Percentiles rank a stretch among this genome's conserved stretches.
Evolutionary conservation across 441 rosid genomes (phyloP).

Genomic region (Capsella rubella): DNA sequence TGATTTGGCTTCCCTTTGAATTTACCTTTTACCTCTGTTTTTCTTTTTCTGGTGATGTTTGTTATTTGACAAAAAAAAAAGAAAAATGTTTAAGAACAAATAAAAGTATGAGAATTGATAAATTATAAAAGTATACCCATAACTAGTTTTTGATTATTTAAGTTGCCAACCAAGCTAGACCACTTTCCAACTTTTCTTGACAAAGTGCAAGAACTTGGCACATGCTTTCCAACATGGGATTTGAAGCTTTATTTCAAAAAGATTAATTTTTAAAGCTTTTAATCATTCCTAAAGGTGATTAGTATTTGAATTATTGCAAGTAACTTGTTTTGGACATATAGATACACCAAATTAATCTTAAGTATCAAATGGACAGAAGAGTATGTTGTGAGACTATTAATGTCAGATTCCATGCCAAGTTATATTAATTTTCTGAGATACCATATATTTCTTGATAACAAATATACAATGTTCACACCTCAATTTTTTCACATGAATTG

Average conservation of each 20-base stretch:
- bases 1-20: constrained; percentile 40
- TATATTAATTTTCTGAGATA: neutral
- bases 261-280: neutral
- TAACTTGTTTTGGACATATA: constrained; percentile 5
- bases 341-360: neutral
- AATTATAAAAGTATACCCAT: neutral
- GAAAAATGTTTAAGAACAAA: neutral
- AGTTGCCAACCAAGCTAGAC: constrained; percentile 40
- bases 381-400: constrained; percentile 10
- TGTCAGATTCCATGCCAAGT: neutral
- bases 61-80: constrained; percentile 6
- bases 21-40: constrained; percentile 35
- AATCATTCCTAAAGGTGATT: constrained; percentile 37
- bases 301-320: constrained; percentile 8
- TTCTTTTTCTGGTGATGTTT: neutral
- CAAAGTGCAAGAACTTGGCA: constrained; percentile 34
- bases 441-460: neutral
- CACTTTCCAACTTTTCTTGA: constrained; percentile 42
- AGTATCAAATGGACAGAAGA: constrained; percentile 10
- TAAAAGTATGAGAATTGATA: neutral
- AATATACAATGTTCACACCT: neutral
- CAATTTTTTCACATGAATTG: neutral
- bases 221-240: constrained; percentile 45
- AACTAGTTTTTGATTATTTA: constrained; percentile 35
- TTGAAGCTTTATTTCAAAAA: constrained; percentile 39